These are phyloP conservation scores for Xylariaceae sp. DNA, from an alignment of 2,329 filamentous ascomycete species.

Conservation along the genomic window DNA sequence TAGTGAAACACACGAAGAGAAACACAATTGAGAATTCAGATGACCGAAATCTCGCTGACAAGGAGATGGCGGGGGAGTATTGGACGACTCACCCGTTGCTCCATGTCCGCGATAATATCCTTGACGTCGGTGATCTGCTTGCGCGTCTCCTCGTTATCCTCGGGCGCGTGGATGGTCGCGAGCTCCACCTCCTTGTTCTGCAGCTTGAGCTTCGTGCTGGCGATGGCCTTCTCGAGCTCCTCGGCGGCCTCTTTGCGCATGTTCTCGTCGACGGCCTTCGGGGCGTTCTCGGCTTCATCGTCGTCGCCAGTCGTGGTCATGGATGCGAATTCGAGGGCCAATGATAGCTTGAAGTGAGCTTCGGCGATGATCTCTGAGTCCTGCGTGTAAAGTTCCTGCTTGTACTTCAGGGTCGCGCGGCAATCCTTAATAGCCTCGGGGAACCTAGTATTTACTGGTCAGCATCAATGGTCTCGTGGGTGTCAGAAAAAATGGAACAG, in stretches of 20 bases:
- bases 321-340: slow-evolving; percentile 90
- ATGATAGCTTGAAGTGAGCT: slow-evolving; percentile 91
- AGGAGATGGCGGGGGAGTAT: slow-evolving; percentile 25
- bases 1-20: slow-evolving; percentile 12
- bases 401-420: slow-evolving; percentile 69
- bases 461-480: slow-evolving; percentile 14
- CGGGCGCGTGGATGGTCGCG: slow-evolving; percentile 55
- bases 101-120: slow-evolving; percentile 73
- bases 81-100: slow-evolving; percentile 56
- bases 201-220: slow-evolving; percentile 65
- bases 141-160: slow-evolving; percentile 60
- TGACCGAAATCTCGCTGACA: slow-evolving; percentile 17
- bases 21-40: slow-evolving; percentile 1
- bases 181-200: slow-evolving; percentile 64
- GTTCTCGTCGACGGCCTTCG: slow-evolving; percentile 58
- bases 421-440: slow-evolving; percentile 81
- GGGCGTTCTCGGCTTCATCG: slow-evolving; percentile 32
- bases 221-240: slow-evolving; percentile 69
- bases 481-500: slow-evolving; percentile 21
- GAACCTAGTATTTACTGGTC: slow-evolving; percentile 50
- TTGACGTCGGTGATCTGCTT: slow-evolving; percentile 66
- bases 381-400: slow-evolving; percentile 69
- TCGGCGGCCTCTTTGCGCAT: slow-evolving; percentile 65
- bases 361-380: slow-evolving; percentile 86
- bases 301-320: slow-evolving; percentile 58